phyloP scores from a whole-genome alignment of 164 flowering plant genomes.

The Warburgia ugandensis region DNA sequence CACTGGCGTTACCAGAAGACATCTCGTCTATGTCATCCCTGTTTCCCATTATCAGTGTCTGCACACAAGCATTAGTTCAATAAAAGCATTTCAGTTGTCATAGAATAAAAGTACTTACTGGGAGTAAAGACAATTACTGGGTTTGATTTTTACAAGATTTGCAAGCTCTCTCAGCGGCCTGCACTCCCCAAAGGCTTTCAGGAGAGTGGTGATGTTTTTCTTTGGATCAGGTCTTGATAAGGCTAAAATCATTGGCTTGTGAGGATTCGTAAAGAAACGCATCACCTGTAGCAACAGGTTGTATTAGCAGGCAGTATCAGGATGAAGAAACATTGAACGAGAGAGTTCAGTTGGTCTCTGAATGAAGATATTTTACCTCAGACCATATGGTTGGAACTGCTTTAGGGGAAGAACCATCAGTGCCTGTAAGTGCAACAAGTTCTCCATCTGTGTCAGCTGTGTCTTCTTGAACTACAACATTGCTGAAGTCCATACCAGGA shows the following conservation, averaged over 20 bases:
- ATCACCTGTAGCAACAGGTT: conserved; percentile 44
- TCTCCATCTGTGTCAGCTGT: conserved; percentile 70
- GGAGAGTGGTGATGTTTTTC: conserved; percentile 82
- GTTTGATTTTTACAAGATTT: conserved; percentile 77
- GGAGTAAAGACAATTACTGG: neutral
- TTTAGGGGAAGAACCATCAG: conserved; percentile 71
- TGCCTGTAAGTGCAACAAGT: conserved; percentile 31
- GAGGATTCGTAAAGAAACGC: conserved; percentile 91
- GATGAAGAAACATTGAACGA: neutral
- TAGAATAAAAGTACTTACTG: no score
- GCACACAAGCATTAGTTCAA: conserved; percentile 15
- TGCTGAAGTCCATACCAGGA: conserved; percentile 98
- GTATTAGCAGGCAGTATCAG: neutral
- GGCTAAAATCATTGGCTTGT: conserved; percentile 91
- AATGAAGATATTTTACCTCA: conserved; percentile 43
- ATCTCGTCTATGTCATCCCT: conserved; percentile 91
- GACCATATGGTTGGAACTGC: conserved; percentile 81
- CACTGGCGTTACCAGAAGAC: conserved; percentile 73
- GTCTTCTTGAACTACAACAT: conserved; percentile 66
- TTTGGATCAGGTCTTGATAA: conserved; percentile 94
- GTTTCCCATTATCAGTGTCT: conserved; percentile 95
- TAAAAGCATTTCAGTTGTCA: no score
- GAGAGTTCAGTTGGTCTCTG: neutral
- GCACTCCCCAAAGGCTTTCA: conserved; percentile 94
- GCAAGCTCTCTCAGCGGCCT: conserved; percentile 85